A percentile compares a stretch with the other conserved stretches of the same genome.
Evolutionary conservation across 768 basidiomycete genomes (phyloP).

Genomic region (Termitomyces sp.): DNA sequence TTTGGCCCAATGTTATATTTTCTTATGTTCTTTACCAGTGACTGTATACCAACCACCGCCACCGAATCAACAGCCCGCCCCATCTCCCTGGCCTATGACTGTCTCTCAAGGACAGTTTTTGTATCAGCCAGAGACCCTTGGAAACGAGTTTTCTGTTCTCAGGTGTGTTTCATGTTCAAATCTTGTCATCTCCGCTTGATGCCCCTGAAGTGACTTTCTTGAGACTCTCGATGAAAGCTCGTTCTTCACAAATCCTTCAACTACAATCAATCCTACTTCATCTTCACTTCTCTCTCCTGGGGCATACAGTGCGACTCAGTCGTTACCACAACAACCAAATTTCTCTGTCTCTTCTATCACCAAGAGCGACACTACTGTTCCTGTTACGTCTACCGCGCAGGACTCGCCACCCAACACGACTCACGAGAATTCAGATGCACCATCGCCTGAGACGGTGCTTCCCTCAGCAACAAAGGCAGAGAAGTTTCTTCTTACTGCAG

Average conservation of each 20-base stretch:
- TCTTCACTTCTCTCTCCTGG: constrained; percentile 41
- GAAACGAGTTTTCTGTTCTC: constrained; percentile 78
- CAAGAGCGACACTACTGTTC: constrained; percentile 3
- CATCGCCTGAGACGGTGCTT: constrained; percentile 42
- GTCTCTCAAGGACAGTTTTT: constrained; percentile 46
- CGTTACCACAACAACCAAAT: constrained; percentile 9
- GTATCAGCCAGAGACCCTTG: constrained; percentile 68
- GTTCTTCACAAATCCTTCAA: constrained; percentile 63
- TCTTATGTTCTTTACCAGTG: constrained; percentile 19
- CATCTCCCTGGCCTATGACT: constrained; percentile 50
- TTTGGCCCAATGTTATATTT: background rate
- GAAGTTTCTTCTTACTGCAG: constrained; percentile 85
- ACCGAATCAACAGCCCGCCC: constrained; percentile 20
- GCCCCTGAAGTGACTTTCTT: constrained; percentile 64
- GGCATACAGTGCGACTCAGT: constrained; percentile 25
- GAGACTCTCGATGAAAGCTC: constrained; percentile 82
- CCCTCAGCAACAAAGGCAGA: constrained; percentile 80
- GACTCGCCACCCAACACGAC: background rate
- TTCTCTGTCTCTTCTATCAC: constrained; percentile 8
- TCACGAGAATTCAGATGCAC: constrained; percentile 25
- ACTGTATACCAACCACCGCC: constrained; percentile 31
- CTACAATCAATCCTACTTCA: constrained; percentile 20
- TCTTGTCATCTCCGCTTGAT: background rate
- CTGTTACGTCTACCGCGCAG: background rate
- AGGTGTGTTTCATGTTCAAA: constrained; percentile 42